These are phyloP conservation scores for Rugonectria rugulosa DNA, from an alignment of 2,329 filamentous ascomycete genomes.

Conservation along the genomic window DNA sequence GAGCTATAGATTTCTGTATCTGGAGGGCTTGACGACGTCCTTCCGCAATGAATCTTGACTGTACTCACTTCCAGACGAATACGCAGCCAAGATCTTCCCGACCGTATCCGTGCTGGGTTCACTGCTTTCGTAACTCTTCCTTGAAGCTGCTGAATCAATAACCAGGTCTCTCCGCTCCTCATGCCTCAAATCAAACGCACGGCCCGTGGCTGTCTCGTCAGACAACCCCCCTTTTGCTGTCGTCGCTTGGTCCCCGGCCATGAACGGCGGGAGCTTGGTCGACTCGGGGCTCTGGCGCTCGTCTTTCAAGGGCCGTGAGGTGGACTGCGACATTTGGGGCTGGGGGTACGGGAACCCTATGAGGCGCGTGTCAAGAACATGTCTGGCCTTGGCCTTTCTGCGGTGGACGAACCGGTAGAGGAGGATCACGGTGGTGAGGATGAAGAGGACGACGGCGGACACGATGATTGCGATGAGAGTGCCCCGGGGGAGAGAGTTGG, in stretches of 20 bases:
- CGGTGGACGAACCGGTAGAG: not conserved
- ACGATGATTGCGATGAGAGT: not conserved
- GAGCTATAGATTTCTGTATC: not conserved
- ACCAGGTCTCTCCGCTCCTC: too few species aligned
- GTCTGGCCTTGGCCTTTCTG: not conserved
- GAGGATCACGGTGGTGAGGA: not conserved
- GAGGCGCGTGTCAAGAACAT: constrained; percentile 1
- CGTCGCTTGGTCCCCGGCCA: too few species aligned
- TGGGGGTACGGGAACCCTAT: constrained; percentile 11
- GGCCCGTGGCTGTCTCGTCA: too few species aligned
- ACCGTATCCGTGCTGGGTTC: constrained; percentile 6
- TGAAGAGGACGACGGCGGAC: not conserved
- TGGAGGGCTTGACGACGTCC: not conserved
- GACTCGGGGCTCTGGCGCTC: not conserved
- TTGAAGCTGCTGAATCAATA: too few species aligned
- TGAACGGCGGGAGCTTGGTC: too few species aligned
- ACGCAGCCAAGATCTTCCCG: not conserved
- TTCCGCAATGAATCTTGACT: not conserved
- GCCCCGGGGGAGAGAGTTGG: not conserved
- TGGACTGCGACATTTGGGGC: not conserved
- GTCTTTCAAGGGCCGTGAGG: not conserved
- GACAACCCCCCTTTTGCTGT: too few species aligned
- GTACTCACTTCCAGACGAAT: not conserved
- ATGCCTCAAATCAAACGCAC: too few species aligned
- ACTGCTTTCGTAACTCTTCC: not conserved